Percentiles rank a stretch among this genome's conserved stretches.
These are phyloP conservation scores for Nelumbo lutea DNA, from an alignment of 164 flowering plant species.

Conservation along the genomic window DNA sequence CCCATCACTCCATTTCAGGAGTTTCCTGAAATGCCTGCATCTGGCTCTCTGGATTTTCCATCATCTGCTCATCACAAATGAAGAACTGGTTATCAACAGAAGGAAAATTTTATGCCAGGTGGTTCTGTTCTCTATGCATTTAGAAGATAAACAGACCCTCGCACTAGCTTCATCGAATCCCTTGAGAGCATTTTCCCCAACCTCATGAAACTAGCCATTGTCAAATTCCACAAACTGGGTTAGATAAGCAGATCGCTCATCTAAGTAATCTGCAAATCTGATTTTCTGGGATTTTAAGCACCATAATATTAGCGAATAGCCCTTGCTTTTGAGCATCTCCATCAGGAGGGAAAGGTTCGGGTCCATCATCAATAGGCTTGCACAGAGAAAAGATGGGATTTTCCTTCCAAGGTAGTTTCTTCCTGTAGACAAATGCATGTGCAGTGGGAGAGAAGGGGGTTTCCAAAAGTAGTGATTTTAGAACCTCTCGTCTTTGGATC, in stretches of 20 bases:
- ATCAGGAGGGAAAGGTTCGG: conserved; percentile 36
- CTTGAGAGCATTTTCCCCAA: conserved; percentile 69
- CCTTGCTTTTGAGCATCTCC: conserved; percentile 73
- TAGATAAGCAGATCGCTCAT: conserved; percentile 64
- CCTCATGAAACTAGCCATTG: conserved; percentile 64
- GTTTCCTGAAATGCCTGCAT: conserved; percentile 79
- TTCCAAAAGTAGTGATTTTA: conserved; percentile 1
- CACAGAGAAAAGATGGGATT: conserved; percentile 31
- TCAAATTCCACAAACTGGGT: conserved; percentile 83
- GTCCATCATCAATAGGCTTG: conserved; percentile 41
- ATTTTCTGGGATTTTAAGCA: conserved; percentile 77
- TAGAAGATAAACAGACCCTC: conserved; percentile 42
- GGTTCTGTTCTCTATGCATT: neutral
- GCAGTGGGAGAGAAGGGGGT: conserved; percentile 36
- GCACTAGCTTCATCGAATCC: conserved; percentile 70
- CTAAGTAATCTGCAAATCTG: conserved; percentile 73
- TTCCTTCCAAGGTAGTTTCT: conserved; percentile 23
- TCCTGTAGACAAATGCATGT: conserved; percentile 15
- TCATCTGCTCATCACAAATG: conserved; percentile 53
- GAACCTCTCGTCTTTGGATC: no score
- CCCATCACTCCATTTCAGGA: conserved; percentile 60
- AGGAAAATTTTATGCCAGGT: neutral
- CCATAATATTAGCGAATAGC: conserved; percentile 62
- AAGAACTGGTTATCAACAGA: conserved; percentile 13
- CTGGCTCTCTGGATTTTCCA: conserved; percentile 59